phyloP scores from a whole-genome alignment of 2,329 filamentous ascomycete genomes.

The Hymenoscyphus occultus region DNA sequence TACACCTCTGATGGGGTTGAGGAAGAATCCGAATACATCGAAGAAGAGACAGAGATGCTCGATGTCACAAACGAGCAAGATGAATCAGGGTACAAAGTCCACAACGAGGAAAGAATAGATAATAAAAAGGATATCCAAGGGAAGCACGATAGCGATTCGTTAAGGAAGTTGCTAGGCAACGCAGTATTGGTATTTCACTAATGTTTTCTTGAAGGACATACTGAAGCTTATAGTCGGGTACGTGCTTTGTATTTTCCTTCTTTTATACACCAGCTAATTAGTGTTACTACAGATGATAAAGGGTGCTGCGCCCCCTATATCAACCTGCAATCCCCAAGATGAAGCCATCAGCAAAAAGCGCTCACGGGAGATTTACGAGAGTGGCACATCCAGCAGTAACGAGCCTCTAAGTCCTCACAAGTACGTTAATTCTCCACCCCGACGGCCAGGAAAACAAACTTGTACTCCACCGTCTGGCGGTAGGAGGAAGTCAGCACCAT shows the following conservation, averaged over 20 bases:
- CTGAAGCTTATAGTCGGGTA: not conserved
- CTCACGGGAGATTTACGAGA: not conserved
- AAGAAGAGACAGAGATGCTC: not conserved
- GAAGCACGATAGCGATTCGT: not conserved
- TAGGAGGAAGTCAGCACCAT: conserved; percentile 6
- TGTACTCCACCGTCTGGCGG: not conserved
- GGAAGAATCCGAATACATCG: not conserved
- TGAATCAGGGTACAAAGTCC: not conserved
- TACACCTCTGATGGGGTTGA: not conserved
- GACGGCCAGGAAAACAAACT: not conserved
- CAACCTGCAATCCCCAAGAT: too few relatives aligned
- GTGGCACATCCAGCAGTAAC: conserved; percentile 5
- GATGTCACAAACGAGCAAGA: not conserved
- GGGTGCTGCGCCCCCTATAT: not conserved
- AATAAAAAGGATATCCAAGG: not conserved
- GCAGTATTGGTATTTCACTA: not conserved
- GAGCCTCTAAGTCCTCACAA: conserved; percentile 3
- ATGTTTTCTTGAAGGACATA: not conserved
- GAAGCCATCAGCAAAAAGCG: conserved; percentile 5
- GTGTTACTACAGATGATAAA: conserved; percentile 2
- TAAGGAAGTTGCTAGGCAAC: not conserved
- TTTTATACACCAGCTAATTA: not conserved
- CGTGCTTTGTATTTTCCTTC: not conserved
- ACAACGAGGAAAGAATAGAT: not conserved
- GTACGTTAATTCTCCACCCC: not conserved